phyloP scores from a whole-genome alignment of 2,329 filamentous ascomycete species.

The Diplodia sapinea region DNA sequence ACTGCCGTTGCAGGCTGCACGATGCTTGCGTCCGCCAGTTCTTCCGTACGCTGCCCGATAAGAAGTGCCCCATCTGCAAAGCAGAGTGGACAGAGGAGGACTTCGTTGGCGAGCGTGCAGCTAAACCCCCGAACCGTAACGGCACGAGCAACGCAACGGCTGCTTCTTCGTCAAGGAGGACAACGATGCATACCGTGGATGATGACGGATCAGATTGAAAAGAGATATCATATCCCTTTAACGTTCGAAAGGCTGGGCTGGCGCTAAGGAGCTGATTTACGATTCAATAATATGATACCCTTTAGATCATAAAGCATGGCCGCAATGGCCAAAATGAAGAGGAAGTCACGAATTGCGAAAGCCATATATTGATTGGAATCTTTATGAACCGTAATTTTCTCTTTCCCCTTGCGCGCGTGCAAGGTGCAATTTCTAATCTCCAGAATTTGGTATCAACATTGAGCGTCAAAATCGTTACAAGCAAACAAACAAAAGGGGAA shows the following conservation, averaged over 20 bases:
- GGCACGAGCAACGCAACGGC: slow-evolving; percentile 10
- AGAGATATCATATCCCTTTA: not conserved
- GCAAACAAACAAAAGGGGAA: not conserved
- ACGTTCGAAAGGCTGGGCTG: not conserved
- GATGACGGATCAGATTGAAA: slow-evolving; percentile 1
- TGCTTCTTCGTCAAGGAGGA: slow-evolving; percentile 14
- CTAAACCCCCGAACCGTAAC: slow-evolving; percentile 7
- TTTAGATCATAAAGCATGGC: not conserved
- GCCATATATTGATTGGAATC: not conserved
- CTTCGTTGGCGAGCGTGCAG: slow-evolving; percentile 30
- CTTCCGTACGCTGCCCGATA: slow-evolving; percentile 36
- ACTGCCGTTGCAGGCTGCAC: slow-evolving; percentile 36
- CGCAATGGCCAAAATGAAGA: not conserved
- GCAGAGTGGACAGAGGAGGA: slow-evolving; percentile 36
- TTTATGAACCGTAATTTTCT: not conserved
- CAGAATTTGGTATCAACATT: slow-evolving; percentile 21
- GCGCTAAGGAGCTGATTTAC: not conserved
- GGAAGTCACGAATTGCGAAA: not conserved
- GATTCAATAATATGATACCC: slow-evolving; percentile 19
- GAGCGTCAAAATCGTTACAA: slow-evolving; percentile 22
- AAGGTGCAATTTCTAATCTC: not conserved
- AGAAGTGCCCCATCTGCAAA: slow-evolving; percentile 44
- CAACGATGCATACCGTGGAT: not conserved
- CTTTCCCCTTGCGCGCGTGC: too few species aligned
- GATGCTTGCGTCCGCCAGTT: slow-evolving; percentile 44